These are phyloP conservation scores for Russula foetens DNA, from an alignment of 768 basidiomycete genomes.

Conservation along the genomic window DNA sequence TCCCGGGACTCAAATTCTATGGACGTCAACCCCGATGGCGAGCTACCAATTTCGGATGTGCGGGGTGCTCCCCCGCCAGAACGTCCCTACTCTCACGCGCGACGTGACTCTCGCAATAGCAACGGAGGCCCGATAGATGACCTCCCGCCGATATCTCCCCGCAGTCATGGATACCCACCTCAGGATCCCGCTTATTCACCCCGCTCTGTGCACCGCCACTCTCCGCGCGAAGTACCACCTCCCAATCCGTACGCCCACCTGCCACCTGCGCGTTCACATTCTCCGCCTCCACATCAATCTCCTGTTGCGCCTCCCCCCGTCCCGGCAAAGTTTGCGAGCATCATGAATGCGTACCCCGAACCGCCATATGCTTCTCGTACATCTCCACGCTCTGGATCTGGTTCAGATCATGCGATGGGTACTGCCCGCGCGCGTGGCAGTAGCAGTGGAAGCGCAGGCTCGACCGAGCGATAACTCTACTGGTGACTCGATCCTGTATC, in stretches of 20 bases:
- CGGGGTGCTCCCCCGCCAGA: constrained; percentile 5
- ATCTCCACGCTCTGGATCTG: constrained; percentile 25
- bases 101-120: constrained; percentile 15
- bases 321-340: constrained; percentile 54
- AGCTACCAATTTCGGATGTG: constrained; percentile 10
- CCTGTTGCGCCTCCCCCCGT: constrained; percentile 28
- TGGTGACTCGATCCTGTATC: neutral
- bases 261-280: constrained; percentile 18
- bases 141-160: constrained; percentile 14
- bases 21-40: constrained; percentile 12
- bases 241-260: constrained; percentile 8
- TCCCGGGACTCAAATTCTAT: constrained; percentile 13
- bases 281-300: constrained; percentile 25
- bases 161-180: constrained; percentile 8
- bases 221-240: constrained; percentile 9
- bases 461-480: constrained; percentile 10
- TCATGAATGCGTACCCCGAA: constrained; percentile 61
- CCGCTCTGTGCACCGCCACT: constrained; percentile 1
- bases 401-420: constrained; percentile 25
- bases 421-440: constrained; percentile 18
- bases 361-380: constrained; percentile 23
- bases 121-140: constrained; percentile 14
- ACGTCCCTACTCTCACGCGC: constrained; percentile 10
- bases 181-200: constrained; percentile 14
- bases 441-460: constrained; percentile 11